Percentiles rank a stretch among this genome's conserved stretches.
phyloP scores from a whole-genome alignment of 192 early-diverging fungal species.

The Phycomyces nitens region DNA sequence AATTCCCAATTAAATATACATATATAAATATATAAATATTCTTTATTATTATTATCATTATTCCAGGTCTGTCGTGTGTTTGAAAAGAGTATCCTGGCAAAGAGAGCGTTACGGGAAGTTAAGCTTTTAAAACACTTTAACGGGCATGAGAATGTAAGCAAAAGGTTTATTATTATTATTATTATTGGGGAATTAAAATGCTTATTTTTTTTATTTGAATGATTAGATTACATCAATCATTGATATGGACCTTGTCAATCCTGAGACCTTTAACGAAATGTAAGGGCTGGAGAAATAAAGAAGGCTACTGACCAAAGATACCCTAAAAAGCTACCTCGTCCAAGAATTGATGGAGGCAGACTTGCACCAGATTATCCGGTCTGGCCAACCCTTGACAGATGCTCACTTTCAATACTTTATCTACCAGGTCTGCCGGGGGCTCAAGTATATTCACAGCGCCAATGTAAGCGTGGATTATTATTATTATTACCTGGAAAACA shows the following conservation, averaged over 20 bases:
- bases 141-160: conserved; percentile 68
- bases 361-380: conserved; percentile 95
- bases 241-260: conserved; percentile 88
- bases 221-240: conserved; percentile 48
- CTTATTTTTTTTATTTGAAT: neutral
- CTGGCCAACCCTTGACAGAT: conserved; percentile 88
- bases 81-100: conserved; percentile 66
- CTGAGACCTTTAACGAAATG: conserved; percentile 89
- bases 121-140: conserved; percentile 68
- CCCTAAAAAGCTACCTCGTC: conserved; percentile 84
- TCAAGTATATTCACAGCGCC: conserved; percentile 99
- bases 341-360: conserved; percentile 99
- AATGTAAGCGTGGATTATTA: conserved; percentile 82
- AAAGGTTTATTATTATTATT: neutral
- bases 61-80: conserved; percentile 47
- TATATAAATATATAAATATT: neutral
- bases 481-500: neutral
- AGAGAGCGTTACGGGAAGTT: conserved; percentile 70
- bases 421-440: conserved; percentile 94
- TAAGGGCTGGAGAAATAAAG: conserved; percentile 26
- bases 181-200: neutral
- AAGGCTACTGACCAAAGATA: no score
- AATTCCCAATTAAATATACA: neutral
- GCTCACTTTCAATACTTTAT: conserved; percentile 99
- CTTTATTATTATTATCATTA: neutral